phyloP scores from a whole-genome alignment of 352 stramenopile species.

The Globisporangium middletonii region DNA sequence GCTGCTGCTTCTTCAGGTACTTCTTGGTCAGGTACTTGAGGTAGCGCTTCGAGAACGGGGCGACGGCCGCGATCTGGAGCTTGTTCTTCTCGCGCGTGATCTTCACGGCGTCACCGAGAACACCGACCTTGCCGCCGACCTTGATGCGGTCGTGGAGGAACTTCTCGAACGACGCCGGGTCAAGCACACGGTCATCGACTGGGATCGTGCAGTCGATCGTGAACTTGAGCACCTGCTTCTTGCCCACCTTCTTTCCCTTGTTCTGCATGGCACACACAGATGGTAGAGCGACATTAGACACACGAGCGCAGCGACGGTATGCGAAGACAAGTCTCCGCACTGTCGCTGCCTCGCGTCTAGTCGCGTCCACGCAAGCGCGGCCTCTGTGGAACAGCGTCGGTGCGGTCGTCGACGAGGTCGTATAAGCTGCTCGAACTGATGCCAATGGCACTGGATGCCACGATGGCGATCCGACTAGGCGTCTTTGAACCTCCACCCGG shows the following conservation, averaged over 20 bases:
- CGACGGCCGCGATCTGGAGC: conserved; percentile 92
- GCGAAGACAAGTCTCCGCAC: not conserved
- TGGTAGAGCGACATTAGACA: conserved; percentile 8
- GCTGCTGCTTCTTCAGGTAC: conserved; percentile 99
- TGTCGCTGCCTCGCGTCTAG: not conserved
- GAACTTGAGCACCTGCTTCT: conserved; percentile 91
- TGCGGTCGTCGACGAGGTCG: no score
- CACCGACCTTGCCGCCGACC: conserved; percentile 97
- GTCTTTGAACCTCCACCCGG: conserved; percentile 14
- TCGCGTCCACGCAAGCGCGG: not conserved
- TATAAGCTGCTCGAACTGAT: no score
- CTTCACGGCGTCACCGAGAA: conserved; percentile 92
- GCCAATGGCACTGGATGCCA: no score
- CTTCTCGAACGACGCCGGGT: conserved; percentile 99
- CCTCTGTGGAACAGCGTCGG: not conserved
- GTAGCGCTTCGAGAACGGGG: conserved; percentile 98
- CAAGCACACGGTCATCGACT: conserved; percentile 98
- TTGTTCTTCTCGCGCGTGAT: conserved; percentile 97
- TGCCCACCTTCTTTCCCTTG: conserved; percentile 86
- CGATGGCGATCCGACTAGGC: not conserved
- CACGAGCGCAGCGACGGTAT: not conserved
- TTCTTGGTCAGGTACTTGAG: conserved; percentile 99
- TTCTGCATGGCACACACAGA: conserved; percentile 21
- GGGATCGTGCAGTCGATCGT: conserved; percentile 94
- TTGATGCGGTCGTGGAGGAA: conserved; percentile 99